Percentiles rank a stretch among this genome's conserved stretches.
Evolutionary conservation across 2,329 filamentous ascomycete genomes (phyloP).

Genomic region (Fusarium sp.): DNA sequence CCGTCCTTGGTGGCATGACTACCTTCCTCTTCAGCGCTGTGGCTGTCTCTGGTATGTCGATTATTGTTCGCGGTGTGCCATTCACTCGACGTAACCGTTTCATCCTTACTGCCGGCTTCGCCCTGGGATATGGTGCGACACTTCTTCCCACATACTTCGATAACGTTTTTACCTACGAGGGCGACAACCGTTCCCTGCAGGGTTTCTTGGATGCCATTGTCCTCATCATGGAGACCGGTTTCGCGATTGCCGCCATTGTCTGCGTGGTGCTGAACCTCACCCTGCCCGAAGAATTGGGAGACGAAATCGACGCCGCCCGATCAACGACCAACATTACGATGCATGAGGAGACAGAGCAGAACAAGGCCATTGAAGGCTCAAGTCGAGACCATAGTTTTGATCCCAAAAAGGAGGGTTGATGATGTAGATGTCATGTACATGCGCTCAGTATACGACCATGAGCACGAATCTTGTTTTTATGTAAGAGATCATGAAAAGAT

Average conservation of each 20-base stretch:
- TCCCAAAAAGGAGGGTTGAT: conserved; percentile 30
- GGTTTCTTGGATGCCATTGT: conserved; percentile 82
- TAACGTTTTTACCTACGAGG: conserved; percentile 77
- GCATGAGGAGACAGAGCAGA: conserved; percentile 17
- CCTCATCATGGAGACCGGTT: conserved; percentile 79
- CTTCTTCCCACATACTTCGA: conserved; percentile 74
- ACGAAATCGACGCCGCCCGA: conserved; percentile 51
- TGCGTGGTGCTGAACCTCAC: conserved; percentile 78
- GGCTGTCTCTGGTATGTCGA: conserved; percentile 80
- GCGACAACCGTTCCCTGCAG: conserved; percentile 72
- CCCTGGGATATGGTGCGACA: conserved; percentile 78
- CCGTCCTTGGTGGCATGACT: conserved; percentile 77
- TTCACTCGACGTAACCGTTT: conserved; percentile 86
- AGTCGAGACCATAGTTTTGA: conserved; percentile 43
- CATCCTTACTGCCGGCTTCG: conserved; percentile 79
- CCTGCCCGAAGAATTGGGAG: conserved; percentile 80
- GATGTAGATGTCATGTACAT: neutral
- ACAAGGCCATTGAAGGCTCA: conserved; percentile 18
- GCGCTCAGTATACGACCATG: neutral
- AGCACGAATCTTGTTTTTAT: neutral
- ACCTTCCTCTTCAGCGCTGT: conserved; percentile 85
- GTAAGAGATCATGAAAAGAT: neutral
- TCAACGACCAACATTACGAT: conserved; percentile 34
- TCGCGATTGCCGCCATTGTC: conserved; percentile 78
- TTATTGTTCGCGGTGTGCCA: conserved; percentile 74